Evolutionary conservation across 2,329 filamentous ascomycete genomes (phyloP).

Genomic region (Paecilomyces dactylethromorphus): DNA sequence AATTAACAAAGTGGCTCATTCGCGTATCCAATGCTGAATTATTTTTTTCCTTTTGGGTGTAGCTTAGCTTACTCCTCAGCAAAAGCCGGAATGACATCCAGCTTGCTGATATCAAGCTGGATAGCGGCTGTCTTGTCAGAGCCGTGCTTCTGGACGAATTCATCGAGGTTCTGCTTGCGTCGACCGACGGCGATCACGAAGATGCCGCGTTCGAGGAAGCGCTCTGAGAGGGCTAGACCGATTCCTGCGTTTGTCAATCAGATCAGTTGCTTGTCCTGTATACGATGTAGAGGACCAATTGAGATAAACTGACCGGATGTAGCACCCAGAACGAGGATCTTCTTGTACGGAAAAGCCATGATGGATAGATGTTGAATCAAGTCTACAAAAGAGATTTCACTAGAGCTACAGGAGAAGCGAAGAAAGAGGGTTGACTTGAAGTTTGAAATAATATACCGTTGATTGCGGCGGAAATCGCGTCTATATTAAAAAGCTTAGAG

Average conservation of each 20-base stretch:
- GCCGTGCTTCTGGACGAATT: constrained; percentile 41
- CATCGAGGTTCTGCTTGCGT: constrained; percentile 45
- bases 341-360: not conserved
- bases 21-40: not conserved
- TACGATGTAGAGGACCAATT: not conserved
- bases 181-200: constrained; percentile 45
- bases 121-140: constrained; percentile 39
- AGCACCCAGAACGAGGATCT: not conserved
- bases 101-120: constrained; percentile 46
- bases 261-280: not conserved
- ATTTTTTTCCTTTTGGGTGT: not conserved
- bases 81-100: constrained; percentile 34
- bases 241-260: constrained; percentile 19
- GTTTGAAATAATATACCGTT: not conserved
- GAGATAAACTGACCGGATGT: not conserved
- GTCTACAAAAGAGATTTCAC: not conserved
- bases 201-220: constrained; percentile 42
- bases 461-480: not conserved
- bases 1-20: constrained; percentile 8
- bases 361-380: not conserved
- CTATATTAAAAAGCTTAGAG: not conserved
- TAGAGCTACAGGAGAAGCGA: not conserved
- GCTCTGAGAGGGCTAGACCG: constrained; percentile 44
- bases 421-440: not conserved
- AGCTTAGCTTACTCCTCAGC: not conserved